Base-by-base conservation (phyloP, 202 grass and related monocot species). In the Eragrostis tef region DNA sequence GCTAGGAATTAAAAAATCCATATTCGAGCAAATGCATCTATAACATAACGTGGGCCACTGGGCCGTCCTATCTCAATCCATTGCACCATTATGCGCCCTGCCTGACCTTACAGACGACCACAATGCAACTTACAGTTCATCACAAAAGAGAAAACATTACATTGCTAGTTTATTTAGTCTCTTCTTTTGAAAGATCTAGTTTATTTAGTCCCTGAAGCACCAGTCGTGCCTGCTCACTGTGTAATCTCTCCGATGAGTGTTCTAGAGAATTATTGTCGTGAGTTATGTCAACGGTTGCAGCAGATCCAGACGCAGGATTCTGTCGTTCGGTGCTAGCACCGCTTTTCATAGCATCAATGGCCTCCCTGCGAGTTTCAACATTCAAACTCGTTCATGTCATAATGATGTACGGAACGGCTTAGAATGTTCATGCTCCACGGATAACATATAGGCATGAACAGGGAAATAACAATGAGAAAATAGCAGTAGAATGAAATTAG, bases 291-390 rank as follows among this genome's bases (percentile, higher is more conserved):
- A 8, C 4, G 49, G 49, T 51, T 54, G 17, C 7, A 56, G 52
- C 21, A 39, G 7, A 19, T n/a, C 0, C 68, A 24, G 43, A 7
- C 72, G 25, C 60, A 62, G 24, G 22, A 25, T 81, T 49, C 25
- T 31, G 1, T 36, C 14, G 3, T 11, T 60, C 42, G 14, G 56
- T 22, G 22, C 22, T 3, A 31, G 79, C 25, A 16, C 12, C 12
- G 0, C 19, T 29, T 25, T 46, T 47, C 54, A 71, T 1, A 71
- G 36, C 24, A n/a, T 60, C 79, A 6, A 62, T 22, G 17, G 79
- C 54, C 0, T 71, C 79, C 79, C 67, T 81, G 67, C 19, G 64
- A 51, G 17, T 66, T 78, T 9, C 9, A 51, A 51, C 3, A 0
- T 50, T 13, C 15, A 21, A 50, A 42, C 1, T 39, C 34, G 34